phyloP scores from a whole-genome alignment of 768 basidiomycete species.

The Trametes gibbosa region DNA sequence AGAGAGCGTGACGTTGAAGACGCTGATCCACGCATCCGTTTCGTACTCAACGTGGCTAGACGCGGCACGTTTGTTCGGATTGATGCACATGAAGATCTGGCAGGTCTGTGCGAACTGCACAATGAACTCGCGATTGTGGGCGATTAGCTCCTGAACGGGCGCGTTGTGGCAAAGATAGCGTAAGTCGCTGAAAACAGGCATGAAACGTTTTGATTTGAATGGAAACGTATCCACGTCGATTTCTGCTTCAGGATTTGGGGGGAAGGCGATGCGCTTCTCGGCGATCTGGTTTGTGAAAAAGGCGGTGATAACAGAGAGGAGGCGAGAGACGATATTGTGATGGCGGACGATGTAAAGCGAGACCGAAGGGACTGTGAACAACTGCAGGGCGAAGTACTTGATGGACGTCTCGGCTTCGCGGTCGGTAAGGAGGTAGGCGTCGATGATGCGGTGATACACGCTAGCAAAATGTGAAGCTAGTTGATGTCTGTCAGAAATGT shows the following conservation, averaged over 20 bases:
- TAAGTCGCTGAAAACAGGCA: conserved; percentile 91
- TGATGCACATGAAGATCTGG: conserved; percentile 90
- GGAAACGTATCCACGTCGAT: conserved; percentile 83
- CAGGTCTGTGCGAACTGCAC: conserved; percentile 72
- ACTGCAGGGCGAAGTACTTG: conserved; percentile 88
- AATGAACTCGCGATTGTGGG: conserved; percentile 63
- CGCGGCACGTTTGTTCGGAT: conserved; percentile 82
- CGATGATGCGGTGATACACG: conserved; percentile 83
- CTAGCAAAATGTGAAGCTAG: conserved; percentile 80
- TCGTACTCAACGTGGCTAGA: conserved; percentile 93
- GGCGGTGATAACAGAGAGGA: conserved; percentile 80
- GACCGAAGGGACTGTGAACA: conserved; percentile 89
- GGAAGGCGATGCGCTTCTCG: conserved; percentile 60
- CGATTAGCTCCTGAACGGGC: conserved; percentile 78
- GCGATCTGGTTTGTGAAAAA: conserved; percentile 92
- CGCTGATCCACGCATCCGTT: conserved; percentile 94
- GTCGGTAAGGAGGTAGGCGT: conserved; percentile 89
- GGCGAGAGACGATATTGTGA: conserved; percentile 68
- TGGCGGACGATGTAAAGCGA: conserved; percentile 74
- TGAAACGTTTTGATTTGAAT: conserved; percentile 94
- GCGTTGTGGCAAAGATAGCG: conserved; percentile 81
- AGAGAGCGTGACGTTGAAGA: conserved; percentile 93
- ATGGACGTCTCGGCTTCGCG: conserved; percentile 94
- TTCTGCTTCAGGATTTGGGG: conserved; percentile 30
- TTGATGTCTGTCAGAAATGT: conserved; percentile 7